A percentile compares a stretch with the other conserved stretches of the same genome.
Evolutionary conservation across 225 moss, liverwort and hornwort species (phyloP).

Genomic region (Ulota crispa): DNA sequence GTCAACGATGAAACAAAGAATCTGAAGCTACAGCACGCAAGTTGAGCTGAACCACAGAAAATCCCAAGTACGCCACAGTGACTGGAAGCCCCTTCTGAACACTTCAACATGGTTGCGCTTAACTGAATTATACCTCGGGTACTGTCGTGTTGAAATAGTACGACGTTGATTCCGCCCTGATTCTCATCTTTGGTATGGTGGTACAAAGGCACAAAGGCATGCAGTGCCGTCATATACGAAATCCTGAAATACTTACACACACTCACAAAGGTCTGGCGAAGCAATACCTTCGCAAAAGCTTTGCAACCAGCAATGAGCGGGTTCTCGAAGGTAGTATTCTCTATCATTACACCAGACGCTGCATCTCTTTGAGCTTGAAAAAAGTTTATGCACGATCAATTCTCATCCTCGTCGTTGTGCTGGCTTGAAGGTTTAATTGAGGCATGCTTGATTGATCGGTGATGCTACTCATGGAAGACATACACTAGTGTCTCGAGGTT

Average conservation of each 20-base stretch:
- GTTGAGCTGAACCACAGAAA: background rate
- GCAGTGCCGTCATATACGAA: background rate
- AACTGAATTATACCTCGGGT: background rate
- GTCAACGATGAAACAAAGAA: background rate
- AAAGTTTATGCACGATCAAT: background rate
- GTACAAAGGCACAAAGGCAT: background rate
- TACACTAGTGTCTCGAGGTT: background rate
- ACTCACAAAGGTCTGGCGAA: background rate
- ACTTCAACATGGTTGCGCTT: background rate
- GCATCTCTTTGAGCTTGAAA: background rate
- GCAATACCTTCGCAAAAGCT: background rate
- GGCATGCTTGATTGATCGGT: background rate
- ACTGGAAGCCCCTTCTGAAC: background rate
- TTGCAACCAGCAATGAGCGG: background rate
- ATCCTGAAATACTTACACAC: constrained; percentile 4
- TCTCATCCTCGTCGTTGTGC: background rate
- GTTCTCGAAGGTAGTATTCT: background rate
- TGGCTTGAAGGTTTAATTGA: background rate
- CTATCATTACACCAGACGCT: background rate
- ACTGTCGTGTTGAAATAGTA: background rate
- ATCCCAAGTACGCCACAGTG: background rate
- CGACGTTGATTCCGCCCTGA: background rate
- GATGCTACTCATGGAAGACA: background rate
- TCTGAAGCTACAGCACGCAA: constrained; percentile 1
- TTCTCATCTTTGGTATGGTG: background rate